Conservation (phyloP, 2,329 filamentous ascomycete genomes). For the Trichoderma simmonsii region DNA sequence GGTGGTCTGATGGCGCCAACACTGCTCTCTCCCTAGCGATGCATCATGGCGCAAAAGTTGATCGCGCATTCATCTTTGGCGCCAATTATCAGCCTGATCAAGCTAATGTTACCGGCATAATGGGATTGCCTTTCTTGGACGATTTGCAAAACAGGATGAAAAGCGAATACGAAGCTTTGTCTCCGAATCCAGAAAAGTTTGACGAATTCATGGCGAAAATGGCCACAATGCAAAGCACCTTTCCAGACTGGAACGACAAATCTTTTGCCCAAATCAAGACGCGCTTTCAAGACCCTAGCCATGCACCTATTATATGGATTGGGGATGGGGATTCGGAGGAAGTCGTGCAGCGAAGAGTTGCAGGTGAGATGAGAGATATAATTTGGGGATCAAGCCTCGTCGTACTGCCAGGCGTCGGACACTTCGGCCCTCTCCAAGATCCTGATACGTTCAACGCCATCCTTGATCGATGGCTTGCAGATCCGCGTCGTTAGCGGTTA, state of each 20-base stretch:
- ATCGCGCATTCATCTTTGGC: not conserved
- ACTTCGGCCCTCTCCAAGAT: not conserved
- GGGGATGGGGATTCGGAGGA: not conserved
- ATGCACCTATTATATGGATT: not conserved
- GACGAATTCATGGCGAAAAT: not conserved
- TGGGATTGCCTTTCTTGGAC: not conserved
- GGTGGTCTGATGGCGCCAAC: slow-evolving; percentile 12
- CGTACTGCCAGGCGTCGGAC: not conserved
- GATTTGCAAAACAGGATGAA: not conserved
- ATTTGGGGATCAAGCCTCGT: not conserved
- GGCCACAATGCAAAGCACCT: not conserved
- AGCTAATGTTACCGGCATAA: not conserved
- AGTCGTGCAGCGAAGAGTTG: not conserved
- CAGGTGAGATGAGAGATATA: not conserved
- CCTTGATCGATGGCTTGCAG: not conserved
- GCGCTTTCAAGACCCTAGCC: not conserved
- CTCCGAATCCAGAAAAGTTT: not conserved
- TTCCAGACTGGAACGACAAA: not conserved
- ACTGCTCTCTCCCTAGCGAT: not conserved
- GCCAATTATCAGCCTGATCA: slow-evolving; percentile 7
- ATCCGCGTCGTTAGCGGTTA: not conserved
- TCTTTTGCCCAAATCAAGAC: not conserved
- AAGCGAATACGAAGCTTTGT: not conserved
- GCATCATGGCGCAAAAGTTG: not conserved
- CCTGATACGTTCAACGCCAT: not conserved